Evolutionary conservation across 306 rosid species (phyloP).

Genomic region (Canavalia gladiata): DNA sequence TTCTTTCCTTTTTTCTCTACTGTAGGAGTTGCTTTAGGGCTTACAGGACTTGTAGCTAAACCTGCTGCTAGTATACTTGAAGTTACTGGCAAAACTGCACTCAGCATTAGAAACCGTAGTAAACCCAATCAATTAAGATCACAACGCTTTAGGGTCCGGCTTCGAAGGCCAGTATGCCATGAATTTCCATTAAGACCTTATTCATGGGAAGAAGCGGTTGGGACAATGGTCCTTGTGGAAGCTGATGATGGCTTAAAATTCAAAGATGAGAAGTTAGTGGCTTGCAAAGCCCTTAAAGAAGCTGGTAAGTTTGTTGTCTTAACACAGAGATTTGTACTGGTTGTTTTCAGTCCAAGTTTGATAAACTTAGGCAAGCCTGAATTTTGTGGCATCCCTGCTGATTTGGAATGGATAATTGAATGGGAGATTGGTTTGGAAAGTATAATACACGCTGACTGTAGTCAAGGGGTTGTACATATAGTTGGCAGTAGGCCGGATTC

Average conservation of each 20-base stretch:
- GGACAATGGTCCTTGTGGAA: constrained; percentile 73
- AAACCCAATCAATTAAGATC: constrained; percentile 70
- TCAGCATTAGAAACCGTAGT: constrained; percentile 90
- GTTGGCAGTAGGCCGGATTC: constrained; percentile 86
- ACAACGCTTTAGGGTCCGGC: constrained; percentile 70
- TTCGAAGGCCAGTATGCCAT: constrained; percentile 77
- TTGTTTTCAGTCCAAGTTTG: constrained; percentile 70
- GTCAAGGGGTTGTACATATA: constrained; percentile 70
- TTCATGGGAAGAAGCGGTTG: constrained; percentile 96
- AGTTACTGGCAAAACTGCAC: constrained; percentile 94
- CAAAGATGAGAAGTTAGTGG: constrained; percentile 74
- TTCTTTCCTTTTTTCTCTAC: constrained; percentile 42
- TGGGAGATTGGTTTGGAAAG: constrained; percentile 83
- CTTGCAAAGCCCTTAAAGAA: constrained; percentile 85
- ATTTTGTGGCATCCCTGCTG: constrained; percentile 74
- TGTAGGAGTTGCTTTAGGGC: constrained; percentile 90
- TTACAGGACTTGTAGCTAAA: constrained; percentile 92
- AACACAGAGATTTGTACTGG: constrained; percentile 69
- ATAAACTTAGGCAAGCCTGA: constrained; percentile 79
- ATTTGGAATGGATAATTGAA: constrained; percentile 77
- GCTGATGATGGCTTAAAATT: constrained; percentile 70
- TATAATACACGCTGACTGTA: constrained; percentile 73
- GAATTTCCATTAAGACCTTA: constrained; percentile 76
- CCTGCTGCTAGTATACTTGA: constrained; percentile 98
- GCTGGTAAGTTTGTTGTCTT: constrained; percentile 80